Conservation (phyloP, 2,329 filamentous ascomycete species). For the Claviceps paspali region DNA sequence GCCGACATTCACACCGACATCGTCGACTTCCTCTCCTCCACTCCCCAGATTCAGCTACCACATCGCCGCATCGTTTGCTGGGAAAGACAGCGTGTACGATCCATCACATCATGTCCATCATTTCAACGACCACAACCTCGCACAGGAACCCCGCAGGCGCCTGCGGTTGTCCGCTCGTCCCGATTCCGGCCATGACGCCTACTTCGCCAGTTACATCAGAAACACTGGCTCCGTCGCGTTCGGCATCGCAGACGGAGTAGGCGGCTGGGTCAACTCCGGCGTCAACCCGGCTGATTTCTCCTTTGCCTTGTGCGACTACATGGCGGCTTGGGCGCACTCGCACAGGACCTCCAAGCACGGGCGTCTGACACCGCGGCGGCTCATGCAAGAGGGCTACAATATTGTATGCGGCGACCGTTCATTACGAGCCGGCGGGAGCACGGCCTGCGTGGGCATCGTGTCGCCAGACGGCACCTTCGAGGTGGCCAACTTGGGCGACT, state of each 20-base stretch:
- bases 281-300: constrained; percentile 93
- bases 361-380: constrained; percentile 43
- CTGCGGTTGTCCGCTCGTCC: constrained; percentile 37
- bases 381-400: constrained; percentile 78
- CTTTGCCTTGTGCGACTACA: constrained; percentile 83
- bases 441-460: constrained; percentile 74
- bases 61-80: constrained; percentile 60
- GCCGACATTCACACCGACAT: constrained; percentile 7
- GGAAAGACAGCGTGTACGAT: constrained; percentile 54
- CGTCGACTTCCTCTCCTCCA: constrained; percentile 11
- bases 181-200: constrained; percentile 85
- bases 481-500: constrained; percentile 90
- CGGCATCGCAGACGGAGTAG: constrained; percentile 86
- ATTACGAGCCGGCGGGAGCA: constrained; percentile 76
- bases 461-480: constrained; percentile 60
- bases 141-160: constrained; percentile 29
- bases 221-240: constrained; percentile 60
- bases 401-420: constrained; percentile 57
- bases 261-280: constrained; percentile 84
- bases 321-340: constrained; percentile 60
- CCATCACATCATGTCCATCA: constrained; percentile 55
- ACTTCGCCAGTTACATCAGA: constrained; percentile 77
- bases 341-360: constrained; percentile 25
- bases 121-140: constrained; percentile 51
- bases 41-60: constrained; percentile 44